Evolutionary conservation across 176 grass and related monocot species (phyloP), one percentile per base, ranked within the genome.

Genomic region (Aegilops tauschii): DNA sequence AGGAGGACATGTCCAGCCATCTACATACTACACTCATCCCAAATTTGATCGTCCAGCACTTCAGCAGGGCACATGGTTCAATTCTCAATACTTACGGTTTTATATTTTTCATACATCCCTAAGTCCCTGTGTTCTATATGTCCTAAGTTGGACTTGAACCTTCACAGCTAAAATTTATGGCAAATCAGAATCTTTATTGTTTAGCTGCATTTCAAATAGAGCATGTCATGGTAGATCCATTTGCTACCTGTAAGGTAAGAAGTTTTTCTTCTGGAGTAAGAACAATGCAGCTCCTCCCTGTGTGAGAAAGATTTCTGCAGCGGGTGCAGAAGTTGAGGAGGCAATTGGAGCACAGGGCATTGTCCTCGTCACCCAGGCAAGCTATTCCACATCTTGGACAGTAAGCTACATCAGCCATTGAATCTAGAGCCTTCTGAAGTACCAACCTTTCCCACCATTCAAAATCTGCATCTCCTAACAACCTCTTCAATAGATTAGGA

Each of bases 301-400:
- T 76, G 86, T 93, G 91, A 42, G 77, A 79, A 45, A 72, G 78
- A 7, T 85, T 78, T 67, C 45, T 90, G 44, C 88, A 90, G 42
- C 7, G 40, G 68, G 88, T 52, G 66, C 85, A 90, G 69, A 93
- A 93, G 82, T 86, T 83, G 66, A 90, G 90, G 72, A 83, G 78
- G 80, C 91, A 93, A 50, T 90, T 88, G 80, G 82, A 72, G 45
- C 85, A 93, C 49, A 86, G 88, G 28, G 85, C 85, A 54, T 86
- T 80, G 45, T 90, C 73, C 65, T 82, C 73, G 74, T 93, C 91
- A 85, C 75, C 30, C 82, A 90, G 81, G 73, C 88, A 93, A 80
- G 47, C 82, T 69, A 82, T 88, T 78, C 68, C 78, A 61, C 91
- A 93, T 88, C 91, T 85, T 78, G 91, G 91, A 73, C 88, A 93